Percentiles rank a stretch among this genome's conserved stretches.
These are phyloP conservation scores for Amyloporia xantha DNA, from an alignment of 768 basidiomycete genomes.

Conservation along the genomic window DNA sequence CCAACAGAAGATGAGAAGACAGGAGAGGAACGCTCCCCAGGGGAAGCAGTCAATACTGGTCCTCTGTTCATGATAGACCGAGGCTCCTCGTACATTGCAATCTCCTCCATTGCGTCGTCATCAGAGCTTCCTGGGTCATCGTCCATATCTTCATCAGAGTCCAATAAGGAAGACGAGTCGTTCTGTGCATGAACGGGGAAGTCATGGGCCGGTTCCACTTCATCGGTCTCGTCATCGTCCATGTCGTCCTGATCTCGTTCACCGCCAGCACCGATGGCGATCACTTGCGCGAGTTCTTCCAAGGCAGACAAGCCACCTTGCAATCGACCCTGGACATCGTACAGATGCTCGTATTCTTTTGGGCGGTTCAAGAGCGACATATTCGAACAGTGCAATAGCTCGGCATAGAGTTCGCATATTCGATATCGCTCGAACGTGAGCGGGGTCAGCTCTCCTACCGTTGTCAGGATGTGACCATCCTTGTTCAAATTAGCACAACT, in stretches of 20 bases:
- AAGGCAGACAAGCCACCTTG: slow-evolving; percentile 81
- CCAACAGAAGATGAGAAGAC: background rate
- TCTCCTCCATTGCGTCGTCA: slow-evolving; percentile 79
- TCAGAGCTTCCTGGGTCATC: slow-evolving; percentile 70
- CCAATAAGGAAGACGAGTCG: slow-evolving; percentile 42
- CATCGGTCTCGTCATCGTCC: slow-evolving; percentile 56
- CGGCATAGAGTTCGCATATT: slow-evolving; percentile 94
- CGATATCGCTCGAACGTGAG: slow-evolving; percentile 94
- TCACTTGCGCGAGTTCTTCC: slow-evolving; percentile 82
- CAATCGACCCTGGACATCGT: slow-evolving; percentile 77
- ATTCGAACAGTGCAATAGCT: slow-evolving; percentile 95
- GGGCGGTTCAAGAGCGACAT: slow-evolving; percentile 92
- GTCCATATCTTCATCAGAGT: slow-evolving; percentile 78
- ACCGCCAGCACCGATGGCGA: slow-evolving; percentile 55
- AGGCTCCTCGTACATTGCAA: slow-evolving; percentile 67
- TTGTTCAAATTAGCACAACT: slow-evolving; percentile 22
- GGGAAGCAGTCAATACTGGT: slow-evolving; percentile 9
- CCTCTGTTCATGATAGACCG: slow-evolving; percentile 7
- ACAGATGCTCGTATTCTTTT: slow-evolving; percentile 58
- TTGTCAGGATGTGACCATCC: slow-evolving; percentile 65
- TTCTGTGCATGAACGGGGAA: slow-evolving; percentile 54
- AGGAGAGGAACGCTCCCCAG: slow-evolving; percentile 11
- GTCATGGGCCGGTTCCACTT: slow-evolving; percentile 57
- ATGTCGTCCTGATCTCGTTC: slow-evolving; percentile 48
- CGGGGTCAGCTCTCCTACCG: slow-evolving; percentile 66